Evolutionary conservation across 1,284 basidiomycete species (phyloP).

Genomic region (Neonothopanus nambi): DNA sequence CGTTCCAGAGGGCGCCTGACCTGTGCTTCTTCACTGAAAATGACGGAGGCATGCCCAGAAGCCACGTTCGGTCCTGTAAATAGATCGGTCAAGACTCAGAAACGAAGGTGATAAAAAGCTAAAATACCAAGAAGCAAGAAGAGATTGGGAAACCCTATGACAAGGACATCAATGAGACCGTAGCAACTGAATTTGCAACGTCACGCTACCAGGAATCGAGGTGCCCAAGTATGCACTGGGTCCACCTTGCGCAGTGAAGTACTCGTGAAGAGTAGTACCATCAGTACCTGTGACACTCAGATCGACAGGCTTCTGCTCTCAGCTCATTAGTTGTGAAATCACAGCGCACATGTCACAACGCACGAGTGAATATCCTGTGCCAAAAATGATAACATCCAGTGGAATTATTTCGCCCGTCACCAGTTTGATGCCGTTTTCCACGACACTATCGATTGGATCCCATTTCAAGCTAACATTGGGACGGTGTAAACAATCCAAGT

Average conservation of each 20-base stretch:
- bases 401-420: constrained; percentile 47
- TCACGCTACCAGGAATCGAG: constrained; percentile 35
- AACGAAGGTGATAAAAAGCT: constrained; percentile 7
- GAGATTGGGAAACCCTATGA: constrained; percentile 45
- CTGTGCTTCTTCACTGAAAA: constrained; percentile 54
- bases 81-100: background rate
- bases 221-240: constrained; percentile 49
- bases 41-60: constrained; percentile 52
- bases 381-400: constrained; percentile 52
- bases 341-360: constrained; percentile 21
- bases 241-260: constrained; percentile 44
- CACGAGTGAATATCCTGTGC: constrained; percentile 49
- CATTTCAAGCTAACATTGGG: constrained; percentile 53
- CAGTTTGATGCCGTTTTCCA: constrained; percentile 46
- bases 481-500: constrained; percentile 47
- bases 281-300: constrained; percentile 39
- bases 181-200: background rate
- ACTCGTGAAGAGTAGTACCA: constrained; percentile 38
- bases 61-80: constrained; percentile 49
- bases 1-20: constrained; percentile 30
- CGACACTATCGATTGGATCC: constrained; percentile 43
- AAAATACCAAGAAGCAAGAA: constrained; percentile 44
- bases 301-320: constrained; percentile 31
- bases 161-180: background rate
- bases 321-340: no score